Percentiles rank a stretch among this genome's conserved stretches.
These are phyloP conservation scores for Phialophora verrucosa DNA, from an alignment of 2,329 filamentous ascomycete species.

Conservation along the genomic window DNA sequence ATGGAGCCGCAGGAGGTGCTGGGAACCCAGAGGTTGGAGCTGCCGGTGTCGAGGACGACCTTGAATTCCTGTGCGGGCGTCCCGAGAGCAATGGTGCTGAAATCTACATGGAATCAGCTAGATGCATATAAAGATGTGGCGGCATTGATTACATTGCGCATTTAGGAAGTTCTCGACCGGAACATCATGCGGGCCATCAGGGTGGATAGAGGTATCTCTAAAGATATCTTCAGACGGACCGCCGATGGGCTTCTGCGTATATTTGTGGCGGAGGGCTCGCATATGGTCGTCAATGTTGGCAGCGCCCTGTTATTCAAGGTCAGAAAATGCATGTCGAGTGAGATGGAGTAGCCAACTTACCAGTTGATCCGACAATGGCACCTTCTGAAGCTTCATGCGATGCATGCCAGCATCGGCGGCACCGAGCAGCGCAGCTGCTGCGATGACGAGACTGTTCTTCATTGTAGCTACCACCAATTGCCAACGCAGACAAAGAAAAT, in stretches of 20 bases:
- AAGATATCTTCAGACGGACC: constrained; percentile 79
- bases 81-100: constrained; percentile 93
- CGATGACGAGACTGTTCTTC: constrained; percentile 83
- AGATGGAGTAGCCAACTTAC: constrained; percentile 60
- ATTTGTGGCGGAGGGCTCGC: constrained; percentile 86
- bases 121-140: background rate
- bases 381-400: constrained; percentile 98
- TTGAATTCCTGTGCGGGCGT: constrained; percentile 94
- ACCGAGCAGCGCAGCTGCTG: constrained; percentile 79
- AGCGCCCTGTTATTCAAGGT: constrained; percentile 61
- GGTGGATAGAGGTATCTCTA: constrained; percentile 71
- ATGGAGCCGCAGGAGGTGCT: constrained; percentile 90
- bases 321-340: constrained; percentile 8
- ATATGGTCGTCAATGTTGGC: constrained; percentile 82
- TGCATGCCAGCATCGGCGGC: constrained; percentile 84
- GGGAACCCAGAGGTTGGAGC: constrained; percentile 98
- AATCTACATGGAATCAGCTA: constrained; percentile 65
- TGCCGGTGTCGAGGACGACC: constrained; percentile 97
- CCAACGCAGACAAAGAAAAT: constrained; percentile 22
- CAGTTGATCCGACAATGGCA: constrained; percentile 88
- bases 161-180: constrained; percentile 98
- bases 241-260: constrained; percentile 97
- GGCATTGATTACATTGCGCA: constrained; percentile 85
- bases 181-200: constrained; percentile 72
- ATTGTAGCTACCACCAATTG: constrained; percentile 57